Evolutionary conservation across 148 eudicot genomes (phyloP).

Genomic region (Camellia granthamiana): DNA sequence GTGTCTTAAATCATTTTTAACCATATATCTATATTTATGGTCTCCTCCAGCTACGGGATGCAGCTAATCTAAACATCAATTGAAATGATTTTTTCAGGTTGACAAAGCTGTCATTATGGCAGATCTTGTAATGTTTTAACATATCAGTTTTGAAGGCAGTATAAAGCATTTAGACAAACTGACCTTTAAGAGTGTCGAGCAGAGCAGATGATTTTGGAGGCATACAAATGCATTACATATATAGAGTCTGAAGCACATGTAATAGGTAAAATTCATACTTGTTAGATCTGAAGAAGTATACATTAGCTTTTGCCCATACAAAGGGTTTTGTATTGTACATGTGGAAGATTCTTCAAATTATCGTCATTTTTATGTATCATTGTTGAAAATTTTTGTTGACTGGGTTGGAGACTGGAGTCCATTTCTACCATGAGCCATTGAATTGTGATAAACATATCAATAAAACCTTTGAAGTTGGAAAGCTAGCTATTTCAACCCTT

Average conservation of each 20-base stretch:
- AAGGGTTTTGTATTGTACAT: background rate
- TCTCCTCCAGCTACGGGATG: background rate
- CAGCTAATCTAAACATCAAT: background rate
- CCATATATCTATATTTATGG: background rate
- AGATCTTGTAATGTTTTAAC: background rate
- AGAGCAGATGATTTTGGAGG: background rate
- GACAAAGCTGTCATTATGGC: constrained; percentile 8
- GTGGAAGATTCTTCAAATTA: background rate
- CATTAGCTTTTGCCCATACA: background rate
- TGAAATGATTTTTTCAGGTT: constrained; percentile 3
- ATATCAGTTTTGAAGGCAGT: constrained; percentile 5
- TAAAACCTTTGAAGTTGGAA: background rate
- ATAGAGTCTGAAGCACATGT: background rate
- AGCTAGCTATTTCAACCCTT: background rate
- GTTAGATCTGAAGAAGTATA: background rate
- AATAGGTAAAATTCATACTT: background rate
- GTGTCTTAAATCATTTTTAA: background rate
- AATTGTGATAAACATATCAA: background rate
- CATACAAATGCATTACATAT: constrained; percentile 1
- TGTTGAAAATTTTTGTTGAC: background rate
- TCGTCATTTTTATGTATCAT: background rate
- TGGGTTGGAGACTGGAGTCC: background rate
- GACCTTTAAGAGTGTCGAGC: background rate
- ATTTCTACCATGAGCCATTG: background rate
- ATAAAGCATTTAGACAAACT: background rate